Conservation (phyloP, 331 rosid species). For the Pyrus hybrid region DNA sequence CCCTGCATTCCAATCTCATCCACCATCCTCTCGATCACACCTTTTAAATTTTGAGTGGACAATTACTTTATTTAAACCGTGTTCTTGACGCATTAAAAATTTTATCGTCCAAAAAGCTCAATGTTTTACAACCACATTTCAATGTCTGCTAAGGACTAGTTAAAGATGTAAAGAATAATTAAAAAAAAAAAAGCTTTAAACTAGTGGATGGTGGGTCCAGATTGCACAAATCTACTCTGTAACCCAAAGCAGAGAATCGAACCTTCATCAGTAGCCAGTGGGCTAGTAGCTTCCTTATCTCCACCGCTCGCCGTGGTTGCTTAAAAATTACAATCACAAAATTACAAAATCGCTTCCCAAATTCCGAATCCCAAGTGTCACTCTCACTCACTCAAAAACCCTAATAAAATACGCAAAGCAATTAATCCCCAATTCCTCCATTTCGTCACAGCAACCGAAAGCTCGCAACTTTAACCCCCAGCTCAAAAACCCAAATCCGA, state of each 20-base stretch:
- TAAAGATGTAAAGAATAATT: neutral
- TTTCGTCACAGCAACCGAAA: neutral
- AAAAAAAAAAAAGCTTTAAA: neutral
- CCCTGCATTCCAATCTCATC: accelerated
- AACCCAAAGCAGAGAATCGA: neutral
- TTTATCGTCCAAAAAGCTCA: no score
- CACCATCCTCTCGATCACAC: neutral
- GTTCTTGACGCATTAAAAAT: accelerated
- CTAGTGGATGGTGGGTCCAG: neutral
- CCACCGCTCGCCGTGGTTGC: neutral
- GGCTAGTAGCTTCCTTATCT: no score
- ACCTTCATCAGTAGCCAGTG: neutral
- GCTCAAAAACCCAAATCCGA: neutral
- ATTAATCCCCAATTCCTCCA: no score
- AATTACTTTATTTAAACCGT: accelerated
- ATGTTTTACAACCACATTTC: neutral
- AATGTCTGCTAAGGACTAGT: neutral
- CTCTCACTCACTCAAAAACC: no score
- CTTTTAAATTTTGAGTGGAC: accelerated
- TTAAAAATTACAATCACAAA: neutral
- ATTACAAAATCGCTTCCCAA: neutral
- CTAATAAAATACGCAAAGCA: no score
- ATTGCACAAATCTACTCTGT: neutral
- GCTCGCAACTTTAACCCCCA: neutral
- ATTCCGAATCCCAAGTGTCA: constrained; percentile 8